Evolutionary conservation across 2,329 filamentous ascomycete genomes (phyloP).

Genomic region (Apiospora aurea): DNA sequence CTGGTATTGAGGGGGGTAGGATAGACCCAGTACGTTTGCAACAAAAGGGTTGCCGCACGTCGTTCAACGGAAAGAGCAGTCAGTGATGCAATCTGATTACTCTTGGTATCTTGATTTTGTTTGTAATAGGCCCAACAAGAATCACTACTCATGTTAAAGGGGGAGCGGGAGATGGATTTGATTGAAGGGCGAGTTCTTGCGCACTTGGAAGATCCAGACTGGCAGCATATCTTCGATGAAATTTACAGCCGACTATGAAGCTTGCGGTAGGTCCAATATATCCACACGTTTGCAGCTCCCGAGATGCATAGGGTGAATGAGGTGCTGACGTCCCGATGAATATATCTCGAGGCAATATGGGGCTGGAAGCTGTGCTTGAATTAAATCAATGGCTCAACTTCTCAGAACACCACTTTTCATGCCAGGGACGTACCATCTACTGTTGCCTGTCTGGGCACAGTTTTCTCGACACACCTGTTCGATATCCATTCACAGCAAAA

Average conservation of each 20-base stretch:
- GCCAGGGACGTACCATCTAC: not conserved
- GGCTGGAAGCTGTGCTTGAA: not conserved
- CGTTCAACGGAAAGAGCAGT: no score
- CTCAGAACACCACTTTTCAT: fast-evolving
- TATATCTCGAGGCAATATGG: not conserved
- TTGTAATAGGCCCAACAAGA: no score
- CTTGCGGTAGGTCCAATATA: not conserved
- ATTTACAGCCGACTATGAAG: not conserved
- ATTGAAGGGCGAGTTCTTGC: not conserved
- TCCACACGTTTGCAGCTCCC: not conserved
- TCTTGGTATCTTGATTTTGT: no score
- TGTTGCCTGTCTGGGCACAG: not conserved
- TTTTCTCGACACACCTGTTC: not conserved
- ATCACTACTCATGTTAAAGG: no score
- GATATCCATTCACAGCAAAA: not conserved
- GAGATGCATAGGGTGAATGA: not conserved
- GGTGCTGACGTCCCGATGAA: not conserved
- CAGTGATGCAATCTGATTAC: no score
- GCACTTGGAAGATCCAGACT: not conserved
- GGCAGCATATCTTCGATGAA: not conserved
- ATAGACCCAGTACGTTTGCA: no score
- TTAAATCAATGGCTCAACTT: not conserved
- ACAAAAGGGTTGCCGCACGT: no score
- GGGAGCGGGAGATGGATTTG: no score
- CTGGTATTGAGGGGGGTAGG: no score